phyloP scores from a whole-genome alignment of 805 yeast genomes.

The Ogataea populi-albae region DNA sequence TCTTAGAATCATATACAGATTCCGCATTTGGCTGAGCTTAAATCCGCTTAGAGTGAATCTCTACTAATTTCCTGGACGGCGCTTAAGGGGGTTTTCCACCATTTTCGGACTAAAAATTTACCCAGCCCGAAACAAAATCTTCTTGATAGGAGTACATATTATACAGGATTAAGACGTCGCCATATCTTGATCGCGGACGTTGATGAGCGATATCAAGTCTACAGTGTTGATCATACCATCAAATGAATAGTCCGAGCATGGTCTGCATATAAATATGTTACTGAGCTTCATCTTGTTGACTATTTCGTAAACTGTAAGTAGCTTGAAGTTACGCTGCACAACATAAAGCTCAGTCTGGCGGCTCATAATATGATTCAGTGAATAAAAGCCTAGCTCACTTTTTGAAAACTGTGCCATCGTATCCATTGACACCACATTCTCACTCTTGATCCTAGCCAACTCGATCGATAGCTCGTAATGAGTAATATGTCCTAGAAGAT shows the following conservation, averaged over 20 bases:
- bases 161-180: too few species aligned
- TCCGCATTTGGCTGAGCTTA: too few species aligned
- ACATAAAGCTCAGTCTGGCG: slow-evolving; percentile 20
- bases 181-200: too few species aligned
- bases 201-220: slow-evolving; percentile 27
- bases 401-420: slow-evolving; percentile 17
- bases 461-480: slow-evolving; percentile 36
- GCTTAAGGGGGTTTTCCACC: too few species aligned
- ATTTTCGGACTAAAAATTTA: too few species aligned
- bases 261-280: slow-evolving; percentile 31
- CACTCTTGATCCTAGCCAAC: slow-evolving; percentile 9
- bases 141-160: too few species aligned
- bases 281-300: slow-evolving; percentile 38
- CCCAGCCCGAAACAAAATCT: too few species aligned
- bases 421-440: slow-evolving; percentile 14
- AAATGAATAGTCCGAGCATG: slow-evolving; percentile 24
- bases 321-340: slow-evolving; percentile 30
- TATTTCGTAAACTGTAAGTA: slow-evolving; percentile 36
- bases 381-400: slow-evolving; percentile 13
- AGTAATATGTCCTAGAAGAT: slow-evolving; percentile 43
- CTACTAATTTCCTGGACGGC: too few species aligned
- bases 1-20: too few species aligned
- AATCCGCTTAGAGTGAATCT: too few species aligned
- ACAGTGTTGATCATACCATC: slow-evolving; percentile 37
- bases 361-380: slow-evolving; percentile 16